A percentile compares a stretch with the other conserved stretches of the same genome.
phyloP scores from a whole-genome alignment of 371 early-diverging fungal species.

The Apophysomyces sp. region DNA sequence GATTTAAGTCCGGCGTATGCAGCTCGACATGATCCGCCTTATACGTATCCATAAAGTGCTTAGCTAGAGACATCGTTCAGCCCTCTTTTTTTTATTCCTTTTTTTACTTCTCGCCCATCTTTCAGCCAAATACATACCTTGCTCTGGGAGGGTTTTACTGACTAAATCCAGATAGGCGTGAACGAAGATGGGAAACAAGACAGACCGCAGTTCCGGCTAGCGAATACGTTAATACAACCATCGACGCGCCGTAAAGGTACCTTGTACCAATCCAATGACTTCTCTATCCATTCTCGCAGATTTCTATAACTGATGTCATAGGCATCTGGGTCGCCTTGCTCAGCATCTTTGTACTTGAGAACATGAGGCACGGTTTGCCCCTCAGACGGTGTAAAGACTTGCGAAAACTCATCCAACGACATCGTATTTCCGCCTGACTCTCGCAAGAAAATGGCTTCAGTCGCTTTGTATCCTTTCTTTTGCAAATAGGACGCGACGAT shows the following conservation, averaged over 20 bases:
- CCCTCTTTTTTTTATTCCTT: neutral
- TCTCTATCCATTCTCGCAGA: constrained; percentile 92
- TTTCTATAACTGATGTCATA: constrained; percentile 76
- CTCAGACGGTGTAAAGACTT: constrained; percentile 17
- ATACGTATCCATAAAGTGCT: constrained; percentile 77
- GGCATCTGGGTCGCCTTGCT: constrained; percentile 76
- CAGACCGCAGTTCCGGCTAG: constrained; percentile 81
- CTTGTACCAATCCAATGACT: constrained; percentile 92
- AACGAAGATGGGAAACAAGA: constrained; percentile 95
- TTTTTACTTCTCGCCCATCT: neutral
- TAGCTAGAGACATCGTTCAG: constrained; percentile 20
- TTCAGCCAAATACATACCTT: constrained; percentile 54
- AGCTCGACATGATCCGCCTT: constrained; percentile 72
- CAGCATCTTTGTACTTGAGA: constrained; percentile 68
- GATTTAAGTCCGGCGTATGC: constrained; percentile 69
- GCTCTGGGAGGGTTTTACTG: constrained; percentile 50
- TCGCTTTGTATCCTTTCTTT: constrained; percentile 38
- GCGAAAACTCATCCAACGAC: constrained; percentile 29
- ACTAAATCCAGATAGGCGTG: constrained; percentile 94
- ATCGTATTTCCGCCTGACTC: constrained; percentile 26
- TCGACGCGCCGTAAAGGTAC: constrained; percentile 44
- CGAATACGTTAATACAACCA: neutral
- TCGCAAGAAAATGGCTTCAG: constrained; percentile 28
- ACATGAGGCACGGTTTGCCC: constrained; percentile 36
- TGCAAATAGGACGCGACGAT: constrained; percentile 39